Evolutionary conservation across 1,284 basidiomycete genomes (phyloP).

Genomic region (Ceratobasidium sp.): DNA sequence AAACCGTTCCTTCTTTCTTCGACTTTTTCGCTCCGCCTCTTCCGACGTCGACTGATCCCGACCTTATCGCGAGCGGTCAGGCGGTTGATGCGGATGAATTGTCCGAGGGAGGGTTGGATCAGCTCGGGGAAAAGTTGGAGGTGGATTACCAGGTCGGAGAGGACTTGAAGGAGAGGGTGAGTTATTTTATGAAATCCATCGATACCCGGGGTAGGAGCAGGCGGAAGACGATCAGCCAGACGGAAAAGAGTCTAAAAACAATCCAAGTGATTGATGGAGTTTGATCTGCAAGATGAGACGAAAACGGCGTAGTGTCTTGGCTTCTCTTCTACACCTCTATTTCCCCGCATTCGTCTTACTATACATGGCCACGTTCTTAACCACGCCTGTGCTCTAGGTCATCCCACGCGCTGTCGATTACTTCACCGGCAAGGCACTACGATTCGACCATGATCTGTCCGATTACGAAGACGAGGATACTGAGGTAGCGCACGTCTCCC

Average conservation of each 20-base stretch:
- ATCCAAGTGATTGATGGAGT: neutral
- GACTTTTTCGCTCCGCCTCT: constrained; percentile 95
- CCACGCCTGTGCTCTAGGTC: constrained; percentile 67
- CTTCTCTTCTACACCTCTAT: constrained; percentile 26
- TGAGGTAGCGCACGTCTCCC: constrained; percentile 51
- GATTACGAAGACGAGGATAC: constrained; percentile 66
- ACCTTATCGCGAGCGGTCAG: constrained; percentile 30
- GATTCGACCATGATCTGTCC: constrained; percentile 85
- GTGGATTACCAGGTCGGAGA: constrained; percentile 99
- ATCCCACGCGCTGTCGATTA: constrained; percentile 95
- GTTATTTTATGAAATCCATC: too few species aligned
- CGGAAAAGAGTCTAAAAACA: neutral
- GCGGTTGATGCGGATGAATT: constrained; percentile 79
- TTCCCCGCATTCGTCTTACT: neutral
- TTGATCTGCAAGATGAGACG: neutral
- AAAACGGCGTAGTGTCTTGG: neutral
- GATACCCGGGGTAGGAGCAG: neutral
- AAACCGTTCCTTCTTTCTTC: constrained; percentile 94
- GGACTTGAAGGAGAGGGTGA: constrained; percentile 99
- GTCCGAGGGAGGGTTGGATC: constrained; percentile 89
- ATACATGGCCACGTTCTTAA: neutral
- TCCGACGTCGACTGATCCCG: constrained; percentile 75
- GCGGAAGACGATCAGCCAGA: neutral
- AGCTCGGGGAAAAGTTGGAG: constrained; percentile 93
- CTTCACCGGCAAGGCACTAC: constrained; percentile 96